phyloP scores from a whole-genome alignment of 2,329 filamentous ascomycete species.

The Parascedosporium putredinis region DNA sequence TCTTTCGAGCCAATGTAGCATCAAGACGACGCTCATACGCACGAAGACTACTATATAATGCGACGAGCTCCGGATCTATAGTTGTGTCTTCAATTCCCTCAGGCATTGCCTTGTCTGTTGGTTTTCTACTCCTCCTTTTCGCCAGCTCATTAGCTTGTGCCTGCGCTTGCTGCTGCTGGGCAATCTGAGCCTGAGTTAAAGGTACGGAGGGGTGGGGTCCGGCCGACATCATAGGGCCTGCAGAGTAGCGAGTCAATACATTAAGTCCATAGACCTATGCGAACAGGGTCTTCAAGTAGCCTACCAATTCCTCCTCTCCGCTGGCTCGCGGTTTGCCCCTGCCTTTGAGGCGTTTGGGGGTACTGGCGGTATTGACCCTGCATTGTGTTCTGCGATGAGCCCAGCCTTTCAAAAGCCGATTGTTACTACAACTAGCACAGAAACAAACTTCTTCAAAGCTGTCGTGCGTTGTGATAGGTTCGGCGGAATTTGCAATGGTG shows the following conservation, averaged over 20 bases:
- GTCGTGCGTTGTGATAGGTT: constrained; percentile 5
- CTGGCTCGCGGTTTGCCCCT: constrained; percentile 35
- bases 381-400: constrained; percentile 27
- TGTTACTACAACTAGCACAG: constrained; percentile 7
- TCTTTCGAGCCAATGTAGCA: constrained; percentile 87
- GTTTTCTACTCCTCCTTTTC: constrained; percentile 75
- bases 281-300: constrained; percentile 12
- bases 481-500: constrained; percentile 2
- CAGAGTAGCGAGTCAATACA: constrained; percentile 2
- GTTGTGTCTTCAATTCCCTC: constrained; percentile 78
- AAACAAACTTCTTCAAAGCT: constrained; percentile 7
- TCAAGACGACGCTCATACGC: constrained; percentile 84
- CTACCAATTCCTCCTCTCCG: constrained; percentile 44
- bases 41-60: constrained; percentile 72
- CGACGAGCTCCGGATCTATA: constrained; percentile 64
- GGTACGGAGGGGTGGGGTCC: constrained; percentile 13
- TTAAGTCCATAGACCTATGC: constrained; percentile 7
- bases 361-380: constrained; percentile 43
- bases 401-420: constrained; percentile 9
- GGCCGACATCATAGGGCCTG: constrained; percentile 1
- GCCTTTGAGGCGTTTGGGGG: constrained; percentile 38
- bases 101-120: constrained; percentile 89
- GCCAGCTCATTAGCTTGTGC: constrained; percentile 52
- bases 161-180: constrained; percentile 39
- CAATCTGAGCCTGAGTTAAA: constrained; percentile 43